Evolutionary conservation across 2,329 filamentous ascomycete genomes (phyloP).

Genomic region (Pezicula radicicola): DNA sequence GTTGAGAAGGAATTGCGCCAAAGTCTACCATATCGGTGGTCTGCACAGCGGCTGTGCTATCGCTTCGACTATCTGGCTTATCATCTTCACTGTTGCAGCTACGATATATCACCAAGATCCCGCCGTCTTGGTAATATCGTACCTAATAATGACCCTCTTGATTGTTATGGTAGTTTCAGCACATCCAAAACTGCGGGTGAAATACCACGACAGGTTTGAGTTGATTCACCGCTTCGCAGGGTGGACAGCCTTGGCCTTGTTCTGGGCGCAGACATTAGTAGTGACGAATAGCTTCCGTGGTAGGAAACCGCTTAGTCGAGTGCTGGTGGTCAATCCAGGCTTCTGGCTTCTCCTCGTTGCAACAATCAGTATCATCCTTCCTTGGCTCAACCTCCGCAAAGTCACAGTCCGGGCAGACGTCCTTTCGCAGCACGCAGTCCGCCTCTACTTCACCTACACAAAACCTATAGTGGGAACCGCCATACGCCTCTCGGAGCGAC

Average conservation of each 20-base stretch:
- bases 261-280: constrained; percentile 62
- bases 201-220: constrained; percentile 68
- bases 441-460: constrained; percentile 66
- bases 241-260: constrained; percentile 63
- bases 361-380: constrained; percentile 64
- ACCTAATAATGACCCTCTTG: constrained; percentile 55
- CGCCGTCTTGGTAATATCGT: constrained; percentile 43
- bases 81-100: constrained; percentile 31
- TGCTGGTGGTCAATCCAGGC: constrained; percentile 42
- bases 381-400: constrained; percentile 70
- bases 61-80: constrained; percentile 44
- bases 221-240: constrained; percentile 68
- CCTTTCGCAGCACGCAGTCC: constrained; percentile 70
- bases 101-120: constrained; percentile 36
- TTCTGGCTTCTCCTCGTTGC: constrained; percentile 69
- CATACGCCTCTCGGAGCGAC: constrained; percentile 58
- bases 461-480: constrained; percentile 54
- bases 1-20: constrained; percentile 43
- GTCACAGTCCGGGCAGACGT: constrained; percentile 62
- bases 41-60: constrained; percentile 49
- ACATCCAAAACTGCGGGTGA: constrained; percentile 59
- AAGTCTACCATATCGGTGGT: constrained; percentile 51
- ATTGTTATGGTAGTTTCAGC: constrained; percentile 59
- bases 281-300: constrained; percentile 42
- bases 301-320: constrained; percentile 24